Conservation (phyloP, 176 grass and related monocot species). For the Zizania latifolia region DNA sequence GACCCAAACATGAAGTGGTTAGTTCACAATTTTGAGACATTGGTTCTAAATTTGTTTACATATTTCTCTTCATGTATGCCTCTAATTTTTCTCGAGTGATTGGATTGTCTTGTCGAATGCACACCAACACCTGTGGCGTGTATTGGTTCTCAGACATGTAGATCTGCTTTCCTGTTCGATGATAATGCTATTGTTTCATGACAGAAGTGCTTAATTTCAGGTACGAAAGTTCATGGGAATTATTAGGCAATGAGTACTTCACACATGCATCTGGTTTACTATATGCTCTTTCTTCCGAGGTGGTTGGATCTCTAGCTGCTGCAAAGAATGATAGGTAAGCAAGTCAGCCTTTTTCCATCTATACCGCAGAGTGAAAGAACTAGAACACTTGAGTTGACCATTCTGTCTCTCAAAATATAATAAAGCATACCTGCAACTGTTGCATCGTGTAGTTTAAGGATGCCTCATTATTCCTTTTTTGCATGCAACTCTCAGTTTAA, state of each 20-base stretch:
- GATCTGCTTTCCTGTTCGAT: background rate
- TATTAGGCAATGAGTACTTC: constrained; percentile 89
- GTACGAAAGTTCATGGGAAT: constrained; percentile 87
- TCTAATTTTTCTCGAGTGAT: background rate
- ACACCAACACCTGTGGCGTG: background rate
- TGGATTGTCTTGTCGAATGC: constrained; percentile 8
- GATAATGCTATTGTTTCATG: constrained; percentile 10
- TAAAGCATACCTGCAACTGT: background rate
- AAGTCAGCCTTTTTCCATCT: background rate
- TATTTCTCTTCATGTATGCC: background rate
- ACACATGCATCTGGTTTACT: constrained; percentile 72
- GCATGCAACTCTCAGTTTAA: constrained; percentile 60
- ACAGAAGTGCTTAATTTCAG: constrained; percentile 33
- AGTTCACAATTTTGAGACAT: constrained; percentile 1
- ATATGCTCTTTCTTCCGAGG: constrained; percentile 85
- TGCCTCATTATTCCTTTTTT: constrained; percentile 12
- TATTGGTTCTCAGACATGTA: background rate
- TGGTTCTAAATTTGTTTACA: constrained; percentile 15
- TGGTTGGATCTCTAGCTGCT: constrained; percentile 60
- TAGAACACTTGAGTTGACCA: background rate
- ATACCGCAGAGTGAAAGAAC: background rate
- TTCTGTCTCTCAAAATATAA: background rate
- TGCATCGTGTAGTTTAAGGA: too few relatives aligned
- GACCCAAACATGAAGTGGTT: constrained; percentile 94
- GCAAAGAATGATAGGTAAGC: constrained; percentile 77